Conservation (phyloP, 768 basidiomycete species). For the Arthromyces matolae region DNA sequence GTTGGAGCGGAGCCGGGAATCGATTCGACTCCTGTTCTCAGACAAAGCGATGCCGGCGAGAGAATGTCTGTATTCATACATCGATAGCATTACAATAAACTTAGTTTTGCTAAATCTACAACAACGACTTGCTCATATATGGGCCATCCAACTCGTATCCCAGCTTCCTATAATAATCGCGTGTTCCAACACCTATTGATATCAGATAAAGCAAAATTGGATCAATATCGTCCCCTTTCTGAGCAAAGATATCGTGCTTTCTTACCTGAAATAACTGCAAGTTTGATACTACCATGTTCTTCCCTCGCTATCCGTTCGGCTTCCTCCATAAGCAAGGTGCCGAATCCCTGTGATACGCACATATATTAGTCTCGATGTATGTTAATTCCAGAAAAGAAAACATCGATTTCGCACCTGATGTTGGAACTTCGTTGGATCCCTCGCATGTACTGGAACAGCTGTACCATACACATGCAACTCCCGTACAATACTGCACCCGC, state of each 20-base stretch:
- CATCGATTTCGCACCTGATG: slow-evolving; percentile 80
- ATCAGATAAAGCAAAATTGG: neutral
- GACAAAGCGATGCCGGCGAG: too few relatives aligned
- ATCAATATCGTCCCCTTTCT: too few relatives aligned
- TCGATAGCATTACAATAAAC: slow-evolving; percentile 1
- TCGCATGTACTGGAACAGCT: slow-evolving; percentile 93
- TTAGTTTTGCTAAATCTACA: slow-evolving; percentile 24
- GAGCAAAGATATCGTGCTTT: too few relatives aligned
- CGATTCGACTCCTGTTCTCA: neutral
- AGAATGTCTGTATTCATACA: slow-evolving; percentile 2
- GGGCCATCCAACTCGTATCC: slow-evolving; percentile 95
- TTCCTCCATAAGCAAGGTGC: slow-evolving; percentile 97
- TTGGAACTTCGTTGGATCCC: slow-evolving; percentile 98
- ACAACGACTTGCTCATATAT: slow-evolving; percentile 90
- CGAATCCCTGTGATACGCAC: slow-evolving; percentile 68
- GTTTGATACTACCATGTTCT: slow-evolving; percentile 92
- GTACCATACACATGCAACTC: slow-evolving; percentile 98
- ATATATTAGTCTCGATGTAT: neutral
- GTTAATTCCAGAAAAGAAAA: neutral
- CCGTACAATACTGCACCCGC: slow-evolving; percentile 87
- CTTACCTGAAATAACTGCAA: slow-evolving; percentile 95
- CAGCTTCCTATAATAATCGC: slow-evolving; percentile 93
- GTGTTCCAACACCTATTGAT: slow-evolving; percentile 80
- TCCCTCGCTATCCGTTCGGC: slow-evolving; percentile 96
- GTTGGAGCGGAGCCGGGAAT: neutral